Conservation (phyloP, 768 basidiomycete genomes). For the Collybia sordida region DNA sequence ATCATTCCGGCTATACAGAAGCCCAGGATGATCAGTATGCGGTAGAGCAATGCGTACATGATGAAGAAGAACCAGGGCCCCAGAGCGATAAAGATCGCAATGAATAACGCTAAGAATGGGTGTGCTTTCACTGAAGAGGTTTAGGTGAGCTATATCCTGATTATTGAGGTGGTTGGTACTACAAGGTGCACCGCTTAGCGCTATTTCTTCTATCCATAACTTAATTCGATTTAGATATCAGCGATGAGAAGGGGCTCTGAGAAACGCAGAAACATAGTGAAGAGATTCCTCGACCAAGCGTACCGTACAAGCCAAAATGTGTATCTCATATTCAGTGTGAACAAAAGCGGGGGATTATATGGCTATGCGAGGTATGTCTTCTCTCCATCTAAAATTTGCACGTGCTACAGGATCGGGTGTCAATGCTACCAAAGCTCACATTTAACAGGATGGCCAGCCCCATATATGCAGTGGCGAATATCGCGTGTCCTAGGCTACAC, state of each 20-base stretch:
- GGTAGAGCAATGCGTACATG: not conserved
- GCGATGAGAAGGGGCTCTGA: slow-evolving; percentile 82
- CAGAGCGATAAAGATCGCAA: not conserved
- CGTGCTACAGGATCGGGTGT: not conserved
- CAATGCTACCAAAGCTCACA: slow-evolving; percentile 2
- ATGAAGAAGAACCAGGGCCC: not conserved
- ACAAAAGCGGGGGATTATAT: slow-evolving; percentile 93
- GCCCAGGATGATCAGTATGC: too few species aligned
- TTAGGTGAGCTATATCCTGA: too few species aligned
- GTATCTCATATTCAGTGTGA: slow-evolving; percentile 87
- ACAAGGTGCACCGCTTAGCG: too few species aligned
- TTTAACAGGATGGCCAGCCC: slow-evolving; percentile 66
- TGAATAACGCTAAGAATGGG: not conserved
- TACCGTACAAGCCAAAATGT: slow-evolving; percentile 90
- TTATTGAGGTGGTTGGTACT: too few species aligned
- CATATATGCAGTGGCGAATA: slow-evolving; percentile 51
- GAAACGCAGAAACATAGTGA: slow-evolving; percentile 94
- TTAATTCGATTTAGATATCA: too few species aligned
- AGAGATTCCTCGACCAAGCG: slow-evolving; percentile 85
- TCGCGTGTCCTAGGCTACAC: slow-evolving; percentile 57
- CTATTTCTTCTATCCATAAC: too few species aligned
- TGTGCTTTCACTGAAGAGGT: not conserved
- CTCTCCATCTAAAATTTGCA: too few species aligned
- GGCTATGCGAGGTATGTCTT: slow-evolving; percentile 77
- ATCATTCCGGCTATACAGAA: too few species aligned